Conservation (phyloP, 2,329 filamentous ascomycete species). For the Trichoderma guizhouense region DNA sequence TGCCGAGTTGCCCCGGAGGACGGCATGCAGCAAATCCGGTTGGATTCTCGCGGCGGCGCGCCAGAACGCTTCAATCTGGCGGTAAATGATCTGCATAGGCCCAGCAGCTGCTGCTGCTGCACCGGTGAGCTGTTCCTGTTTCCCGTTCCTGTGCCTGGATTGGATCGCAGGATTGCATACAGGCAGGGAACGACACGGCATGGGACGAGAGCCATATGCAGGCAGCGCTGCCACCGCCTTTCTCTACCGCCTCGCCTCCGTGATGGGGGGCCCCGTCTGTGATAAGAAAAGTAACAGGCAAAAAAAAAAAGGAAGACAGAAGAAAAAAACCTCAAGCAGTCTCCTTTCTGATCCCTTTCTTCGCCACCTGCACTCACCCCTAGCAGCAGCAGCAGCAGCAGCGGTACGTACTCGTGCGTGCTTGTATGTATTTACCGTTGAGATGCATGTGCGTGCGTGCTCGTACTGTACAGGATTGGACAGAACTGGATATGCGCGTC, state of each 20-base stretch:
- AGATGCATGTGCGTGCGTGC: neutral
- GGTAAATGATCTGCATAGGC: slow-evolving; percentile 15
- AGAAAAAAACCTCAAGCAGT: neutral
- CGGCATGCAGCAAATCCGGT: neutral
- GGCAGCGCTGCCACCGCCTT: slow-evolving; percentile 7
- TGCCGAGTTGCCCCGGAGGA: neutral
- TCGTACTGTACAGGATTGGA: neutral
- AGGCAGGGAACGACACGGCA: neutral
- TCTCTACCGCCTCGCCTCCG: neutral
- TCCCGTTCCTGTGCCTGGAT: neutral
- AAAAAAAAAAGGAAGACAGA: neutral
- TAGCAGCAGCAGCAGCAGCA: neutral
- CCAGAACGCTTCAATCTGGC: slow-evolving; percentile 8
- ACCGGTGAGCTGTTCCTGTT: neutral
- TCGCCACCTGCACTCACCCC: neutral
- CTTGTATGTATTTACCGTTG: neutral
- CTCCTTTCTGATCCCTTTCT: neutral
- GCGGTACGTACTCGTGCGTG: neutral
- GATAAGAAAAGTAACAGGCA: neutral
- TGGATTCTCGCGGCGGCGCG: neutral
- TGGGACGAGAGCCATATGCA: neutral
- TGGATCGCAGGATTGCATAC: neutral
- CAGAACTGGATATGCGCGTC: neutral
- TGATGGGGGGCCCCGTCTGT: neutral
- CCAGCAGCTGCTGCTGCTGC: neutral